Base-by-base conservation (phyloP, 179 eudicot genomes). In the Beta lomatogona region DNA sequence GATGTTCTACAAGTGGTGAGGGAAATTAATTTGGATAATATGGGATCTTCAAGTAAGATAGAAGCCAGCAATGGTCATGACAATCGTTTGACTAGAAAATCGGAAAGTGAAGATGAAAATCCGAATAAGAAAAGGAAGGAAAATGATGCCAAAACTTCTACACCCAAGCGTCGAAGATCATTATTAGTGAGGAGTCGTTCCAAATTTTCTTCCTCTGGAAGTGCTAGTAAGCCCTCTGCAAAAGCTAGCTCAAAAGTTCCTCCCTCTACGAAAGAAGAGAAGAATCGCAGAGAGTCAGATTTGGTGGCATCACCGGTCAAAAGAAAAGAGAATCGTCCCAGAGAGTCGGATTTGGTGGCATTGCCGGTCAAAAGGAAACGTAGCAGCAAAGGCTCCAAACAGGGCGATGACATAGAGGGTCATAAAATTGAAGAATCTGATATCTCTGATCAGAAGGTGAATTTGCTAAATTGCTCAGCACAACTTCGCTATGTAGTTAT, bases 1-100 rank as follows among this genome's bases (percentile, higher is more conserved):
- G 82, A 87, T 85, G 96, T 96, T 77, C 84, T 92, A 82, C 82
- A 84, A 66, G 87, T 94, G 90, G 97, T 91, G 80, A 88, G 92
- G 85, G 96, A 96, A 86, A 94, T 94, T 73, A 88, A 90, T 87
- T 78, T 89, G 83, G 93, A 90, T 85, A 84, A 83, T 86, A 11
- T 89, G 83, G 94, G 83, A n/a, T 69, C 82, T 45, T 66, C 88
- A 72, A 79, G 79, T 82, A 94, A 91, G 86, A 79, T 83, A 79
- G 95, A 90, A 71, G 81, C 89, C 45, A 89, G 87, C 85, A 89
- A 91, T 73, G 94, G 91, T 52, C 92, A 92, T 82, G 90, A 85
- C 41, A 57, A 77, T 82, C 64, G 55, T 69, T 61, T 77, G 73
- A 71, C 59, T 60, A 28, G 73, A n/a, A 80, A 78, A 75, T 63